Base-by-base conservation (phyloP, 331 rosid species). In the Saraca asoca region DNA sequence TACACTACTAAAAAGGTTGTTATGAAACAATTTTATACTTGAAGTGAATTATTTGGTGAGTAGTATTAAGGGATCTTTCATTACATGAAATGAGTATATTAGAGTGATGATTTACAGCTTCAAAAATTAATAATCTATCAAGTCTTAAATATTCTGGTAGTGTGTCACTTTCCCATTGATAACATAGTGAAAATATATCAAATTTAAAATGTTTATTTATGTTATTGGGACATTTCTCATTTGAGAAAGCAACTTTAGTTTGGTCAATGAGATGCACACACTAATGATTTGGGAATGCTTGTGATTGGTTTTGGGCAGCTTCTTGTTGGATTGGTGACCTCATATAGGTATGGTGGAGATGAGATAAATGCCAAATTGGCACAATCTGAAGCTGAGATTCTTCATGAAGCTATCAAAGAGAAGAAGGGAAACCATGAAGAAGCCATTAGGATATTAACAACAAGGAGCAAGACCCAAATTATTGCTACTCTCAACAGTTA, bases 401-500 rank as follows among this genome's bases (percentile, higher is more conserved):
- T 93, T 75, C 89, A 84, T 35, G 78, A 79, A 12, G 83, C 91
- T 51, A 77, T 89, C 69, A 91, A 89, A 58, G 85, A 79, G 52
- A 93, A 85, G 73, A 78, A 66, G 17, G 81, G 83, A 19, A 70
- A 73, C 46, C 59, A 62, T 51, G 98, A 92, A 55, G 98, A 92
- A 77, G 79, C 87, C 7, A 79, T 85, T 5, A 82, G 97, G 77
- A 81, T 87, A 64, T 60, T 90, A 33, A 87, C 76, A 14, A 93
- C 98, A 35, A 87, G 95, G 72, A 88, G 97, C 83, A 90, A 80
- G 73, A 68, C 79, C 0, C 97, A 90, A 62, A 77, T 90, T 43
- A 54, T 82, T 69, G 95, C 91, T 0, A 84, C 88, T 62, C 86
- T 90, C 84, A 93, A 90, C 66, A 75, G 64, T 24, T 93, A 87